Base-by-base conservation (phyloP, 2,329 filamentous ascomycete genomes). In the Stagonosporopsis cucurbitacearum region DNA sequence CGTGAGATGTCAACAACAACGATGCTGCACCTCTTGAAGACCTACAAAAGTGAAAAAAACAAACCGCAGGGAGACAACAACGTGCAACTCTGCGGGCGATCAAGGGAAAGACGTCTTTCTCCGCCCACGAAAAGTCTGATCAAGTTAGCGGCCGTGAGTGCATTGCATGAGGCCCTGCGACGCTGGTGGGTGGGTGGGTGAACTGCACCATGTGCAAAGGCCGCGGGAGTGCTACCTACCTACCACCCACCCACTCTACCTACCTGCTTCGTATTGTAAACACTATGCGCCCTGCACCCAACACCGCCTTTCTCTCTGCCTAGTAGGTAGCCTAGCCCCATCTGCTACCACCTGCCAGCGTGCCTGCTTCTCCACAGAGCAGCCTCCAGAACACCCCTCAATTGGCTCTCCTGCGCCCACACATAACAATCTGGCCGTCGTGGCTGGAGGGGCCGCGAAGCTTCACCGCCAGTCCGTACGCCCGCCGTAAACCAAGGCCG, bases 391-490 rank as follows among this genome's bases (percentile, higher is more conserved):
- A 25, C 39, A 43, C 13, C 30, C 42, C 36, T 23, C 42, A 43
- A 56, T 50, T 50, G 62, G 58, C 54, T 51, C 44, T 50, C 54
- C 37, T n/a, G 33, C 56, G 30, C 32, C 26, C 46, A 26, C 42
- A 42, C 42, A 46, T 42, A 50, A 50, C 49, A 39, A 58, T 41
- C 39, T 39, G 15, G 11, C 30, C 32, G 23, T 32, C 15, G 53
- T 60, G 53, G 56, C 56, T 58, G 61, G 50, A 35, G 48, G 50
- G 39, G 48, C 20, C 22, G 26, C 47, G 54, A 53, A 46, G 39
- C 63, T 65, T 65, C 68, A 69, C 67, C 66, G 64, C 69, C 62
- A 71, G 66, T 71, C 64, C 52, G 58, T 57, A n/a, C n/a, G n/a
- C n/a, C n/a, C n/a, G n/a, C n/a, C n/a, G n/a, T n/a, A n/a, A 63